A percentile compares a stretch with the other conserved stretches of the same genome.
Evolutionary conservation across 2,329 filamentous ascomycete genomes (phyloP).

Genomic region (Leptographium lundbergii): DNA sequence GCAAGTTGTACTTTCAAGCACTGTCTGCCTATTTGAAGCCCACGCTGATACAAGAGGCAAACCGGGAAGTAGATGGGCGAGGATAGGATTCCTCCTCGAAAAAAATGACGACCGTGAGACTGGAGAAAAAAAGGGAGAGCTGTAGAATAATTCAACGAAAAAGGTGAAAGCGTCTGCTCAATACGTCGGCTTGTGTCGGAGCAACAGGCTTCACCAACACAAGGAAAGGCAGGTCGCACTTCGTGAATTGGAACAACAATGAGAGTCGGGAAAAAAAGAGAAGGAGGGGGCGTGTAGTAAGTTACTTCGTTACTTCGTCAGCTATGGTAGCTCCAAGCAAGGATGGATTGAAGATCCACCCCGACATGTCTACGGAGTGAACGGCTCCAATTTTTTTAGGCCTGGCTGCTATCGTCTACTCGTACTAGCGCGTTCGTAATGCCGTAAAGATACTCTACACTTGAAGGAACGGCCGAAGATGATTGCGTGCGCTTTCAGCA

Average conservation of each 20-base stretch:
- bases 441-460: background rate
- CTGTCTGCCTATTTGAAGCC: background rate
- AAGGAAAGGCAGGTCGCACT: background rate
- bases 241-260: background rate
- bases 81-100: background rate
- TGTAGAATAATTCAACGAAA: background rate
- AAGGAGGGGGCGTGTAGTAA: background rate
- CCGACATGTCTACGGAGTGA: background rate
- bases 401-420: background rate
- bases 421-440: background rate
- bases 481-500: background rate
- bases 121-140: background rate
- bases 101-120: background rate
- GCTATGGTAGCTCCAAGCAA: background rate
- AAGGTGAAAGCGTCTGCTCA: too few relatives aligned
- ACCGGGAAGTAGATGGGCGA: background rate
- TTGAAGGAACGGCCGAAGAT: background rate
- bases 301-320: too few relatives aligned
- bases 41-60: background rate
- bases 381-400: background rate
- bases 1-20: background rate
- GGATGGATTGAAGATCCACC: background rate
- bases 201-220: background rate
- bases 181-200: too few relatives aligned
- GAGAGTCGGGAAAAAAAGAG: background rate